phyloP scores from a whole-genome alignment of 2,329 filamentous ascomycete genomes.

The Karstenula rhodostoma region DNA sequence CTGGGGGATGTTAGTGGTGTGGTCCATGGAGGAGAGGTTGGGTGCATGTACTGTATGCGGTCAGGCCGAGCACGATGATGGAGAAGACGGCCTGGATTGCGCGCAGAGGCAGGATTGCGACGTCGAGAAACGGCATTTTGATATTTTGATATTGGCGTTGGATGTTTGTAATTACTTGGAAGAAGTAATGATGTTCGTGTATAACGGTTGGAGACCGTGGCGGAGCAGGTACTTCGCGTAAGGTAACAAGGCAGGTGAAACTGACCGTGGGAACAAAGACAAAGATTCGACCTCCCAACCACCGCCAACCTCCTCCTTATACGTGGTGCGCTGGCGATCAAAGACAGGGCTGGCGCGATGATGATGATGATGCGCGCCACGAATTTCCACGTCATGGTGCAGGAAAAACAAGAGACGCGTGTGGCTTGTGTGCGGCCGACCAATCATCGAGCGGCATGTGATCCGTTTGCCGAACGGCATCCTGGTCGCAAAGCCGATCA shows the following conservation, averaged over 20 bases:
- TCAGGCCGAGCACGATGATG: constrained; percentile 78
- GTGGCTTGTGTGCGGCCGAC: constrained; percentile 15
- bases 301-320: constrained; percentile 3
- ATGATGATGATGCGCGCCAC: constrained; percentile 7
- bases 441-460: constrained; percentile 6
- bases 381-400: background rate
- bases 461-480: constrained; percentile 4
- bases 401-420: constrained; percentile 6
- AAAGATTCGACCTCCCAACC: background rate
- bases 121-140: constrained; percentile 20
- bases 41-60: constrained; percentile 72
- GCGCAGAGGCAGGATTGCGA: constrained; percentile 67
- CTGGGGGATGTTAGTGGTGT: constrained; percentile 27
- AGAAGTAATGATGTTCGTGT: background rate
- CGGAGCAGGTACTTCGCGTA: background rate
- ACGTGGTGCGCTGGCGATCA: constrained; percentile 6
- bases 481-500: constrained; percentile 3
- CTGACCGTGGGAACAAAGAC: background rate
- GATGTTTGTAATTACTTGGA: background rate
- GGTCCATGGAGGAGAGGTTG: background rate
- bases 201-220: background rate
- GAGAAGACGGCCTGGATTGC: constrained; percentile 72
- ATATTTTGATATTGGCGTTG: constrained; percentile 5
- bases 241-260: background rate
- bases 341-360: background rate